Base-by-base conservation (phyloP, 495 filamentous ascomycete genomes). In the Talaromyces nanjingensis region DNA sequence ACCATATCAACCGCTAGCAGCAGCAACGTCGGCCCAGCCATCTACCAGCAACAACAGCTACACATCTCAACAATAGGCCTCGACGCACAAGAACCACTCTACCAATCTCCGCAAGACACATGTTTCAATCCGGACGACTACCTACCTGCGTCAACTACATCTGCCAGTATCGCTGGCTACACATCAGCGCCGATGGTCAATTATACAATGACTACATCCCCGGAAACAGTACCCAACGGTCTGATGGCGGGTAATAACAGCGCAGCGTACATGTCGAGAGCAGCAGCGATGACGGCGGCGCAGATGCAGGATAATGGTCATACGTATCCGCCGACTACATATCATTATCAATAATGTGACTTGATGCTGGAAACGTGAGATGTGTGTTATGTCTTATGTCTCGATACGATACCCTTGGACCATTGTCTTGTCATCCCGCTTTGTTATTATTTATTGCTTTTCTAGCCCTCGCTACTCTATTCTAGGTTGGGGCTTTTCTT, bases 61-160 rank as follows among this genome's bases (percentile, higher is more conserved):
- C 27, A 59, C 9, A 37, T 59, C 18, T 37, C 56, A 59, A 59
- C 56, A 24, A 37, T 59, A 18, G 56, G 31, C 11, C 14, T 59
- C 14, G 56, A 25, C 8, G 14, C 29, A 1, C 56, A 37, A 37
- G 56, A 59, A 22, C 56, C 31, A 14, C 56, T 59, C 14, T 59
- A 59, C 29, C 56, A 59, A 12, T 59, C 56, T 9, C 56, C 56
- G 5, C 56, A 59, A 22, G 56, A 34, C 29, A 59, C 56, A 37
- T 33, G 18, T 37, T 33, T 59, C 27, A 37, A 37, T 59, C 31
- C 31, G 3, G 16, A 59, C n/a, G 56, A 59, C 14, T 59, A 34
- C 12, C 27, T 59, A 1, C 56, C 56, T 8, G 12, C 24, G 14
- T 22, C 53, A 18, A 56, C 53, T 6, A 29, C 53, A 8, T 29